Conservation (phyloP, 352 stramenopile species). For the Phytophthora sp. region DNA sequence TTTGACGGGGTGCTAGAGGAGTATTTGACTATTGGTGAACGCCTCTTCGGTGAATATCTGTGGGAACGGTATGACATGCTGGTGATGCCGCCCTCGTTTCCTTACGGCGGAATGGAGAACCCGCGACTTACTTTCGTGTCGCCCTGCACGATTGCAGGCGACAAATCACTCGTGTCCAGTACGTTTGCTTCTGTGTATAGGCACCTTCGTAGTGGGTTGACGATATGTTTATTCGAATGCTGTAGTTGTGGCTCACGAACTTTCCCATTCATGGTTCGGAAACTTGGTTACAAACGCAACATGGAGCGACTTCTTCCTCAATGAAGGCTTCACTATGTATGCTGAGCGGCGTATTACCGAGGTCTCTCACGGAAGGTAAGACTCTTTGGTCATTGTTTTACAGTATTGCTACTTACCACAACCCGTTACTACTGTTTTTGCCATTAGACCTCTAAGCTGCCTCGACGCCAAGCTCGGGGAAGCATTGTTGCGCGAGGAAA, state of each 20-base stretch:
- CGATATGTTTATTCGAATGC: background rate
- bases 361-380: conserved; percentile 66
- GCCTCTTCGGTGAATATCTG: conserved; percentile 81
- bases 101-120: conserved; percentile 99
- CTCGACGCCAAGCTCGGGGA: conserved; percentile 78
- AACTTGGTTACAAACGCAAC: conserved; percentile 86
- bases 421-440: background rate
- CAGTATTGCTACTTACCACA: background rate
- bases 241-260: conserved; percentile 79
- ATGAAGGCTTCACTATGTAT: conserved; percentile 92
- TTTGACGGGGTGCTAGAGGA: conserved; percentile 80
- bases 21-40: conserved; percentile 74
- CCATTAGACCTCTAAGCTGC: conserved; percentile 60
- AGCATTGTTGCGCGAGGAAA: conserved; percentile 68
- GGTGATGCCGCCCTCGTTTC: conserved; percentile 89
- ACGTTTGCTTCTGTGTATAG: conserved; percentile 6
- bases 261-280: conserved; percentile 88
- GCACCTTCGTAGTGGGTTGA: too few species aligned
- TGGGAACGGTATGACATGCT: conserved; percentile 89
- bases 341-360: conserved; percentile 76
- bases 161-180: conserved; percentile 81
- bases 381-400: background rate
- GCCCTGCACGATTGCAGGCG: conserved; percentile 74
- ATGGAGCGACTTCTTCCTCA: conserved; percentile 90
- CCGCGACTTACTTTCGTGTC: conserved; percentile 90